These are phyloP conservation scores for Carex arenaria DNA, from an alignment of 202 grass and related monocot genomes.

Conservation along the genomic window DNA sequence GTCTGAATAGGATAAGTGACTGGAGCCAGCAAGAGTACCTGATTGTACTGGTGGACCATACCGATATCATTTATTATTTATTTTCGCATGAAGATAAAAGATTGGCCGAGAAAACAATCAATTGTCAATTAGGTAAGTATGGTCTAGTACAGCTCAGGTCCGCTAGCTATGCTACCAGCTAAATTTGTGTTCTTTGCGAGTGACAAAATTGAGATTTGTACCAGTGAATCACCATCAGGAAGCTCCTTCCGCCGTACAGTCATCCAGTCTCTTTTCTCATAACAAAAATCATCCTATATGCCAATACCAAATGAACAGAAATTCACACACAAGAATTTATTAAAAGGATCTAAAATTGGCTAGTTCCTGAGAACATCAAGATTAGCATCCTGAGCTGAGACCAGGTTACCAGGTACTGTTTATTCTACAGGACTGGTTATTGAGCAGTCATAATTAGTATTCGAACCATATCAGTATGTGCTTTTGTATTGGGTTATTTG, in stretches of 20 bases:
- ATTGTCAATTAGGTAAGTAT: not conserved
- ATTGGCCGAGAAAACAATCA: not conserved
- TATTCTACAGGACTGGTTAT: not conserved
- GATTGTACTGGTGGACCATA: not conserved
- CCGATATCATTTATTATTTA: not conserved
- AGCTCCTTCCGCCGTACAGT: conserved; percentile 53
- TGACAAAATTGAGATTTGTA: conserved; percentile 31
- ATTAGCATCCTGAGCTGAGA: not conserved
- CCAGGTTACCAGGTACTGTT: not conserved
- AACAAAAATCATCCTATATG: conserved; percentile 69
- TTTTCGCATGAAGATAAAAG: not conserved
- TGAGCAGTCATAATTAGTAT: not conserved
- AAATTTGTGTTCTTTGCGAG: not conserved
- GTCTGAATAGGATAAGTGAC: not conserved
- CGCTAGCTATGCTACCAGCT: not conserved
- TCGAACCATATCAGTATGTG: not conserved
- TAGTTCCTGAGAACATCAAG: not conserved
- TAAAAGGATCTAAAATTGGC: not conserved
- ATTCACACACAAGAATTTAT: not conserved
- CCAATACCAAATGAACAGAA: not conserved
- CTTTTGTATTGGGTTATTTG: not conserved
- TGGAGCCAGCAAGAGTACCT: not conserved
- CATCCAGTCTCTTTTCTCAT: conserved; percentile 96
- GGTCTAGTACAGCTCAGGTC: not conserved
- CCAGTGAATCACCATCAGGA: conserved; percentile 63